Base-by-base conservation (phyloP, 2,329 filamentous ascomycete species). In the Fusarium sp. region DNA sequence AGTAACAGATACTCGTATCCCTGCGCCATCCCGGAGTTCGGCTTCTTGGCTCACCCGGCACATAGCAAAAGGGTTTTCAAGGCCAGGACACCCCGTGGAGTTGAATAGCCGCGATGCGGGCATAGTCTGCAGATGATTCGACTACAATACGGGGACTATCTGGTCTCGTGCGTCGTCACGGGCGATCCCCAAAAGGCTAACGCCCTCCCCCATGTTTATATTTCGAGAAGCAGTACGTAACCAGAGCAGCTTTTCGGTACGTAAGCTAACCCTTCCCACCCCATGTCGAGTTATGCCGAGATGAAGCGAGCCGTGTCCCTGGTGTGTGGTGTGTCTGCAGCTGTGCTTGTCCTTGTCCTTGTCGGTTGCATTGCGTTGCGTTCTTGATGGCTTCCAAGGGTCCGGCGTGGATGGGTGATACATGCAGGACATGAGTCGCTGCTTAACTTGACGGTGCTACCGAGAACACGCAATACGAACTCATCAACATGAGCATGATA, bases 341-440 rank as follows among this genome's bases (percentile, higher is more conserved):
- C 41, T 29, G 11, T 41, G 36, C 44, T 44, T 48, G 40, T 52
- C 35, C 34, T 53, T 53, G 57, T 49, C 36, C 43, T 36, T 6
- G n/a, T n/a, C n/a, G n/a, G n/a, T n/a, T n/a, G n/a, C n/a, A n/a
- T n/a, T n/a, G 41, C 22, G 28, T 39, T 31, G 25, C 31, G 32
- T 35, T 49, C 34, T 58, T 42, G 43, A 45, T 49, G 28, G 28
- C 19, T 19, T 19, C 19, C 19, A 19, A 19, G 19, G 19, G 19
- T 19, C 19, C 19, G 34, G 31, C 52, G 53, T 51, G 59, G 55
- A 43, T 47, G 55, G 39, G 64, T 67, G 67, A 70, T 70, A 68
- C 65, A 69, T 70, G 68, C 68, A 69, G 19, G 55, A 48, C 67
- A 67, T 63, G 68, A 70, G 63, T 70, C 68, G 61, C 49, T 49